These are phyloP conservation scores for Suhomyces maxii DNA, from an alignment of 1,139 yeast genomes.

Conservation along the genomic window DNA sequence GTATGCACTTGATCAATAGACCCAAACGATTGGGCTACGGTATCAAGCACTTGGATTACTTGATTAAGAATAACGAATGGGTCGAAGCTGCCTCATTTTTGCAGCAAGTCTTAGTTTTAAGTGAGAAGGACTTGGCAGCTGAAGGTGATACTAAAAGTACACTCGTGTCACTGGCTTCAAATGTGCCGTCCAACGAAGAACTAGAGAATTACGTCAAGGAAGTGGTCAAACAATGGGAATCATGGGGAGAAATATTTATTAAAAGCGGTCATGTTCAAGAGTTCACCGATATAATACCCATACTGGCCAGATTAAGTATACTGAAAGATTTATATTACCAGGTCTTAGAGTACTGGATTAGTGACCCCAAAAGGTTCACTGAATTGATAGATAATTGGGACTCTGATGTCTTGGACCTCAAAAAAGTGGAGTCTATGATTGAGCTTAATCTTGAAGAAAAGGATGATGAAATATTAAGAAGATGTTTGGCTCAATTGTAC, in stretches of 20 bases:
- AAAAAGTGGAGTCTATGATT: slow-evolving; percentile 44
- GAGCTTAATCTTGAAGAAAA: slow-evolving; percentile 36
- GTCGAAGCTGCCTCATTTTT: slow-evolving; percentile 54
- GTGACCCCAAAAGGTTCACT: slow-evolving; percentile 35
- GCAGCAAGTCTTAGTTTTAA: slow-evolving; percentile 28
- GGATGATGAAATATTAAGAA: slow-evolving; percentile 34
- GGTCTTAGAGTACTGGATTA: slow-evolving; percentile 53
- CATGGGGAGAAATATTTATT: slow-evolving; percentile 59
- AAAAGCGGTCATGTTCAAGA: slow-evolving; percentile 46
- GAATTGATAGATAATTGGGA: slow-evolving; percentile 60
- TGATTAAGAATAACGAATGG: slow-evolving; percentile 53
- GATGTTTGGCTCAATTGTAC: slow-evolving; percentile 57
- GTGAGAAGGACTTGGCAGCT: slow-evolving; percentile 6
- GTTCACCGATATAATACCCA: slow-evolving; percentile 58
- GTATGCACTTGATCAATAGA: slow-evolving; percentile 55
- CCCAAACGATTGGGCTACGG: slow-evolving; percentile 62
- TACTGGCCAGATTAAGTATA: slow-evolving; percentile 20
- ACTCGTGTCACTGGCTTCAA: slow-evolving; percentile 10
- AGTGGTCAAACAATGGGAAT: slow-evolving; percentile 61
- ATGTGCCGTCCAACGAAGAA: slow-evolving; percentile 21
- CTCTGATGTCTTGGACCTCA: slow-evolving; percentile 50
- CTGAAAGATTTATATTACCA: slow-evolving; percentile 47
- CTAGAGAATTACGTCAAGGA: slow-evolving; percentile 31
- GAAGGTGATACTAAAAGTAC: slow-evolving; percentile 32
- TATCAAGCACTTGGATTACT: slow-evolving; percentile 56